A percentile compares a stretch with the other conserved stretches of the same genome.
Conservation (phyloP, 768 basidiomycete species). For the Rossbeevera mucosa region DNA sequence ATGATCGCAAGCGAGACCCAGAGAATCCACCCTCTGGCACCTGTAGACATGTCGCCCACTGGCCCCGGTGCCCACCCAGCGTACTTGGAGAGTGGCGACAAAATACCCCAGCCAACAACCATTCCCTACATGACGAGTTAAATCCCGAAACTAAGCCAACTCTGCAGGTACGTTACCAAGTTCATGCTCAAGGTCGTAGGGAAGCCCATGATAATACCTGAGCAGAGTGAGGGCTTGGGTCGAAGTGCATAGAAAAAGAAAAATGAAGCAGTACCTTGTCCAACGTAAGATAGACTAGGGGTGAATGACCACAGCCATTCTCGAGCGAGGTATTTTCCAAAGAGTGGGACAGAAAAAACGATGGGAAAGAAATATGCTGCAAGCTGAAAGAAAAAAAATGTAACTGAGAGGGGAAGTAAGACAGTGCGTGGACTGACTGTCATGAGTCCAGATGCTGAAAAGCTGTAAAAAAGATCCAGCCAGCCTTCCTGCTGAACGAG, state of each 20-base stretch:
- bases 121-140: conserved; percentile 58
- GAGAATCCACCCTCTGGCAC: conserved; percentile 95
- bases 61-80: conserved; percentile 92
- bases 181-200: conserved; percentile 94
- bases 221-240: conserved; percentile 3
- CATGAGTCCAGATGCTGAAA: conserved; percentile 64
- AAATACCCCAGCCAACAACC: conserved; percentile 92
- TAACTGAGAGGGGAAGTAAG: conserved; percentile 1
- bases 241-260: neutral
- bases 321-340: conserved; percentile 76
- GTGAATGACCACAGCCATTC: conserved; percentile 94
- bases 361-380: conserved; percentile 87
- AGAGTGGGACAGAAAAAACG: conserved; percentile 80
- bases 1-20: conserved; percentile 95
- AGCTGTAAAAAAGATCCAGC: conserved; percentile 74
- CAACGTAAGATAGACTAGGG: conserved; percentile 87
- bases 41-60: conserved; percentile 79
- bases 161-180: conserved; percentile 45
- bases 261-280: conserved; percentile 55
- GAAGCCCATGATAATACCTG: conserved; percentile 96
- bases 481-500: conserved; percentile 66
- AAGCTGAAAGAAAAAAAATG: conserved; percentile 46
- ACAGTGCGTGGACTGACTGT: conserved; percentile 51
- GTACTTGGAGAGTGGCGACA: conserved; percentile 83
- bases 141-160: neutral